These are phyloP conservation scores for Crepidotus variabilis DNA, from an alignment of 768 basidiomycete species.

Conservation along the genomic window DNA sequence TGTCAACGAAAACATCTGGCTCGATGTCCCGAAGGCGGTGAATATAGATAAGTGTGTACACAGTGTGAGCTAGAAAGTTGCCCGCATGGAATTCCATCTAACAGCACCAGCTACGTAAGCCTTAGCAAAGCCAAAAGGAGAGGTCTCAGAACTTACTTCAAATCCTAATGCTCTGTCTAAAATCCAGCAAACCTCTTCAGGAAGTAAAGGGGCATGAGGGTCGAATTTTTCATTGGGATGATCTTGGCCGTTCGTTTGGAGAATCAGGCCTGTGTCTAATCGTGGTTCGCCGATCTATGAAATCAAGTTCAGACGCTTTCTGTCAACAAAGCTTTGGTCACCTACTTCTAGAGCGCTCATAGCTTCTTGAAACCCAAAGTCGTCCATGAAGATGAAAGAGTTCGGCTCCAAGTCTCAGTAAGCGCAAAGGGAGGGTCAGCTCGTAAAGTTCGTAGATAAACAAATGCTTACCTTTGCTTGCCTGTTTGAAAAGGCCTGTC, in stretches of 20 bases:
- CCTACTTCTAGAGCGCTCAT: conserved; percentile 89
- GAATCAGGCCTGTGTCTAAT: conserved; percentile 75
- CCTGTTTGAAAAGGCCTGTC: conserved; percentile 54
- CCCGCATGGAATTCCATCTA: conserved; percentile 91
- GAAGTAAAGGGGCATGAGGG: conserved; percentile 56
- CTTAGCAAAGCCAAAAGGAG: not conserved
- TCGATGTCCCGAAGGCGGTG: conserved; percentile 62
- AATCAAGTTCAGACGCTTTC: conserved; percentile 10
- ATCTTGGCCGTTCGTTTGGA: conserved; percentile 36
- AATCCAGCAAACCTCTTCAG: conserved; percentile 86
- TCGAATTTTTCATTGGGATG: conserved; percentile 53
- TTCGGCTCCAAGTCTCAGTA: conserved; percentile 57
- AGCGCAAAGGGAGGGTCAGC: conserved; percentile 3
- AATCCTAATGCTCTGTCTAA: conserved; percentile 73
- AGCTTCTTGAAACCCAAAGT: conserved; percentile 78
- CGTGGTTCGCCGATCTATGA: conserved; percentile 84
- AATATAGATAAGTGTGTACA: conserved; percentile 75
- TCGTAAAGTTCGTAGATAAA: not conserved
- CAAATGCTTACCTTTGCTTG: conserved; percentile 49
- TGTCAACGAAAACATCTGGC: conserved; percentile 44
- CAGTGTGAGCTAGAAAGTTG: conserved; percentile 79
- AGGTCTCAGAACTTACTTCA: conserved; percentile 53
- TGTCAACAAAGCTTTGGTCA: conserved; percentile 1
- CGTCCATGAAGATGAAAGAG: conserved; percentile 60
- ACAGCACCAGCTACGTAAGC: not conserved